Conservation (phyloP, 2,329 filamentous ascomycete genomes). For the Cyclaneusma minus region DNA sequence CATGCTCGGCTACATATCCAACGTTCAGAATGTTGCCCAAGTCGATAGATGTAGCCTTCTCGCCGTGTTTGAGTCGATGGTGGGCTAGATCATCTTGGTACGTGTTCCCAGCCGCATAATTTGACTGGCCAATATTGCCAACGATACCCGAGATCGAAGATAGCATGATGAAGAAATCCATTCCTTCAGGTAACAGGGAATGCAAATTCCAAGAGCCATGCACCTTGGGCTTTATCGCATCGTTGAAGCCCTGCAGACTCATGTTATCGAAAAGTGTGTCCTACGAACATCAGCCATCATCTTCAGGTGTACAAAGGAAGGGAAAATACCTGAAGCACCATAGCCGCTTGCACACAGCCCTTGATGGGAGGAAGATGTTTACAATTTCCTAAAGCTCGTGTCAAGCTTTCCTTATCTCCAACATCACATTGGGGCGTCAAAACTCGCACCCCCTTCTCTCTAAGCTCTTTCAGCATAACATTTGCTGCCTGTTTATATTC, state of each 20-base stretch:
- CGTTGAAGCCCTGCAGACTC: conserved; percentile 5
- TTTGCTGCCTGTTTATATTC: conserved; percentile 7
- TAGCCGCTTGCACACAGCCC: not conserved
- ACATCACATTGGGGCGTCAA: conserved; percentile 14
- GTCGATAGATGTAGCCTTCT: conserved; percentile 8
- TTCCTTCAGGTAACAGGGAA: conserved; percentile 9
- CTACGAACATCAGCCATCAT: conserved; percentile 1
- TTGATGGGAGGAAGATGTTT: not conserved
- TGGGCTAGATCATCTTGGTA: conserved; percentile 15
- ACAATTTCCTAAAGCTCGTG: conserved; percentile 4
- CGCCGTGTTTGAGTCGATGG: conserved; percentile 6
- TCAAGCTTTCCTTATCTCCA: conserved; percentile 5
- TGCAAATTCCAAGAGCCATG: conserved; percentile 11
- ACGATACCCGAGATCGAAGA: conserved; percentile 21
- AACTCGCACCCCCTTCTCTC: conserved; percentile 6
- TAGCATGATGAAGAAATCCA: conserved; percentile 25
- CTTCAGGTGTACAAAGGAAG: no score
- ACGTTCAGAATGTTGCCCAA: conserved; percentile 8
- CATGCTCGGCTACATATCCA: conserved; percentile 9
- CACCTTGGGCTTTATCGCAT: conserved; percentile 6
- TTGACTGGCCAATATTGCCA: conserved; percentile 16
- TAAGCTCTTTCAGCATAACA: conserved; percentile 9
- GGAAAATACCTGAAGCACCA: not conserved
- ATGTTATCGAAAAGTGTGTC: conserved; percentile 2
- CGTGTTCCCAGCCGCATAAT: conserved; percentile 20